These are phyloP conservation scores for Dipteronia dyeriana DNA, from an alignment of 345 rosid genomes.

Conservation along the genomic window DNA sequence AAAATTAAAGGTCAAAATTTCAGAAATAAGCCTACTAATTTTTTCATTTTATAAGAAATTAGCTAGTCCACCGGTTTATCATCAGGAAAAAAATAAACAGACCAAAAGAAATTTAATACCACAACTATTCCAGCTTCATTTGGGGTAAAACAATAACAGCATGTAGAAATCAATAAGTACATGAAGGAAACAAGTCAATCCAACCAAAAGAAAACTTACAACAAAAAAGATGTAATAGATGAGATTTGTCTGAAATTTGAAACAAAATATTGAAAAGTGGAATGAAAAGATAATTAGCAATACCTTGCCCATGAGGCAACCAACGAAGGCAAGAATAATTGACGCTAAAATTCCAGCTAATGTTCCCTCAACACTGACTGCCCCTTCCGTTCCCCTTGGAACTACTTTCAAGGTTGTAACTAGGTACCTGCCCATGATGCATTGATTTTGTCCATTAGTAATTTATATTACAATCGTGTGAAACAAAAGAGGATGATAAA, in stretches of 20 bases:
- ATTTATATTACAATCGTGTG: not conserved
- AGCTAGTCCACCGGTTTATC: not conserved
- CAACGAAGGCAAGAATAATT: conserved; percentile 61
- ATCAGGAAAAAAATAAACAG: not conserved
- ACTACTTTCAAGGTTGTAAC: conserved; percentile 84
- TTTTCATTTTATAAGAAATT: not conserved
- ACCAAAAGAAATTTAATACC: not conserved
- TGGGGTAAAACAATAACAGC: not conserved
- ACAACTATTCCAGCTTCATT: not conserved
- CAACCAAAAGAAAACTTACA: not conserved
- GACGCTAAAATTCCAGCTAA: conserved; percentile 86
- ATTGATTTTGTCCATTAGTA: conserved; percentile 3
- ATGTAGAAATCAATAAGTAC: conserved; percentile 1
- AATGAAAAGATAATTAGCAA: conserved; percentile 7
- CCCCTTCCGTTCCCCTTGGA: conserved; percentile 98
- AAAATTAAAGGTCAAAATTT: not conserved
- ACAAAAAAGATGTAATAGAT: not conserved
- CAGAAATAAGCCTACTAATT: not conserved
- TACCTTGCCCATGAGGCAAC: conserved; percentile 77
- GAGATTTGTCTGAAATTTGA: not conserved
- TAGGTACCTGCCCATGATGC: conserved; percentile 57
- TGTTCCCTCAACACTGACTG: conserved; percentile 95
- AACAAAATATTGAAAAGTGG: not conserved
- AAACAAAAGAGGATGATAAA: not conserved
- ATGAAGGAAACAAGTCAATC: not conserved